Conservation (phyloP, 176 grass and related monocot species). For the Neostapfia colusana region DNA sequence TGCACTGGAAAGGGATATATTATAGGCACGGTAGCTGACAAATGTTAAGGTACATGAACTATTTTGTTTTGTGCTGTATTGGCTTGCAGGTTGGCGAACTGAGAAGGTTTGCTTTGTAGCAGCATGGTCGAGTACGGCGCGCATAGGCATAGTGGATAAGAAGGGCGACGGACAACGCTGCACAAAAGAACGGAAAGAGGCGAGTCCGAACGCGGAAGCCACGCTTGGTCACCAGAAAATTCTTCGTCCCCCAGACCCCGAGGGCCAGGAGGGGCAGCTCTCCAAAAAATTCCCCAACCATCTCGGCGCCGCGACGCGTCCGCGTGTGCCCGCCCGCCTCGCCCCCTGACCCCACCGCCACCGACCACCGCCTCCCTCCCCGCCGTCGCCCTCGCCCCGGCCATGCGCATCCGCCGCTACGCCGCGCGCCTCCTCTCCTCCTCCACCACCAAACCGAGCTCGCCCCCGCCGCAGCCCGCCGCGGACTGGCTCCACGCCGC, state of each 20-base stretch:
- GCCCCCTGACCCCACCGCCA: not conserved
- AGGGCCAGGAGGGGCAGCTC: not conserved
- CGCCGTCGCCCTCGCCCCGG: not conserved
- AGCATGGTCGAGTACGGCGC: not conserved
- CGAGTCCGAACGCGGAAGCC: conserved; percentile 3
- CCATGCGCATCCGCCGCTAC: conserved; percentile 68
- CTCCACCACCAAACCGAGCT: conserved; percentile 7
- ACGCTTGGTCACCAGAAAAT: conserved; percentile 39
- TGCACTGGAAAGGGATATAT: too few relatives aligned
- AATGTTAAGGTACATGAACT: too few relatives aligned
- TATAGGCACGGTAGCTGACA: too few relatives aligned
- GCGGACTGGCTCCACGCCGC: conserved; percentile 47
- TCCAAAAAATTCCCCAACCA: conserved; percentile 57
- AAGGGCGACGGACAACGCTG: not conserved
- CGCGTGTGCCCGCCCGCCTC: not conserved
- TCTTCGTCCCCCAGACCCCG: not conserved
- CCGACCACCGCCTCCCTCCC: not conserved
- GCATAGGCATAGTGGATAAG: not conserved
- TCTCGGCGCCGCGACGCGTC: not conserved
- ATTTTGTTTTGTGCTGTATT: not conserved
- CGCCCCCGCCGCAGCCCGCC: conserved; percentile 25
- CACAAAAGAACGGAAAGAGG: not conserved
- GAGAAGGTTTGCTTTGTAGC: too few relatives aligned
- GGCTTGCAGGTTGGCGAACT: not conserved
- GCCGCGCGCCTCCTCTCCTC: conserved; percentile 56